Conservation (phyloP, 495 filamentous ascomycete species). For the Aspergillus campestris region DNA sequence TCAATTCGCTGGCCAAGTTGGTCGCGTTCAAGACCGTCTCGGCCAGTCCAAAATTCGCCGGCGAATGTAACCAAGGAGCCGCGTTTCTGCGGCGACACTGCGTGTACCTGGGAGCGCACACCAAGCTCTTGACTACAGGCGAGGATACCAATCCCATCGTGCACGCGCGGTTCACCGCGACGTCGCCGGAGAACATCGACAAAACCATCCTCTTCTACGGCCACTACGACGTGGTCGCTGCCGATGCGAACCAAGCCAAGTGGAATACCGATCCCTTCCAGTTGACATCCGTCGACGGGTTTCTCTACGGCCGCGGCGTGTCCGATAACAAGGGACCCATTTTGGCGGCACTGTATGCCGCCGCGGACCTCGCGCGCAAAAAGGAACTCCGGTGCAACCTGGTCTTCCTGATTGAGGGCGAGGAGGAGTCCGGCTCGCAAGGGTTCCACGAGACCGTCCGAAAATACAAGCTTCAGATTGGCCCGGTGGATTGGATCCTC, state of each 20-base stretch:
- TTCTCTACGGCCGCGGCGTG: conserved; percentile 91
- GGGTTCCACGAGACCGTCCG: conserved; percentile 77
- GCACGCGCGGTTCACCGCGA: conserved; percentile 73
- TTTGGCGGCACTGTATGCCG: conserved; percentile 85
- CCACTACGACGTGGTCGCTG: conserved; percentile 97
- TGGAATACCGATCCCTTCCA: conserved; percentile 87
- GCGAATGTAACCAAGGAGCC: conserved; percentile 87
- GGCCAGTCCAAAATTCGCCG: conserved; percentile 68
- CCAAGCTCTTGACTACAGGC: conserved; percentile 72
- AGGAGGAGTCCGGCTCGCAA: conserved; percentile 89
- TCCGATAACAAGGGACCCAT: conserved; percentile 97
- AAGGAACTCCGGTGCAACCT: conserved; percentile 77
- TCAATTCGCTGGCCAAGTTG: conserved; percentile 73
- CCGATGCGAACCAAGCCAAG: conserved; percentile 63
- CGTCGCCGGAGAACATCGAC: conserved; percentile 45
- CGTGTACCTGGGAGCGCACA: conserved; percentile 80
- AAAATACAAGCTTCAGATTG: conserved; percentile 73
- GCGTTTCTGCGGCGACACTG: conserved; percentile 83
- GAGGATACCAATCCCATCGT: conserved; percentile 79
- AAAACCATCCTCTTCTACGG: conserved; percentile 95
- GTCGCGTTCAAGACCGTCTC: conserved; percentile 88
- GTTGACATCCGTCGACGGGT: conserved; percentile 77
- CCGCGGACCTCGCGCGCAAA: conserved; percentile 72
- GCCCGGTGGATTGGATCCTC: conserved; percentile 84
- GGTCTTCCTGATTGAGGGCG: conserved; percentile 89